Evolutionary conservation across 257 asterid species (phyloP).

Genomic region (Thymus quinquecostatus): DNA sequence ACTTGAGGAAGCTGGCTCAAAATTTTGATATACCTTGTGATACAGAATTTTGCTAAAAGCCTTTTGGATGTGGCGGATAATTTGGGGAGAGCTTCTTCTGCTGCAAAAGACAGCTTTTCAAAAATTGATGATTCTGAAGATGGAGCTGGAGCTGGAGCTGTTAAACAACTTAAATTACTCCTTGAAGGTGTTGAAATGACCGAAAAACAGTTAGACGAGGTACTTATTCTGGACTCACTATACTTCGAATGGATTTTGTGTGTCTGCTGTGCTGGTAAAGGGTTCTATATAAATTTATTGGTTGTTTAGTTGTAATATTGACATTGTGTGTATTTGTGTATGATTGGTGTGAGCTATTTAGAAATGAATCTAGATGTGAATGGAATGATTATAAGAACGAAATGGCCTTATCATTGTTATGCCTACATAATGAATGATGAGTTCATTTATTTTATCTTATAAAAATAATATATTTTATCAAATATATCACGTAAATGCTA

Average conservation of each 20-base stretch:
- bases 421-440: background rate
- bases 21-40: constrained; percentile 19
- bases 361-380: background rate
- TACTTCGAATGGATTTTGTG: background rate
- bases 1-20: background rate
- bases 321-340: background rate
- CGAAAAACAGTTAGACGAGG: constrained; percentile 95
- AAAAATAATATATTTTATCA: background rate
- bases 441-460: background rate
- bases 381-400: background rate
- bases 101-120: constrained; percentile 79
- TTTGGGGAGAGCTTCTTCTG: constrained; percentile 81
- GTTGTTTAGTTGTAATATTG: background rate
- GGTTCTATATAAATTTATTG: background rate
- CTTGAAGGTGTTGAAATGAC: constrained; percentile 99
- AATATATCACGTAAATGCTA: background rate
- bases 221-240: constrained; percentile 29
- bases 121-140: constrained; percentile 70
- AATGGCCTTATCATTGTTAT: background rate
- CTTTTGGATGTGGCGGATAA: constrained; percentile 85
- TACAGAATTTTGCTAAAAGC: constrained; percentile 83
- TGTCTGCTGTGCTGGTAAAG: background rate
- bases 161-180: constrained; percentile 77
- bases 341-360: background rate
- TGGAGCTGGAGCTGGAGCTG: constrained; percentile 65